These are phyloP conservation scores for Aspergillus fructus DNA, from an alignment of 2,329 filamentous ascomycete species.

Conservation along the genomic window DNA sequence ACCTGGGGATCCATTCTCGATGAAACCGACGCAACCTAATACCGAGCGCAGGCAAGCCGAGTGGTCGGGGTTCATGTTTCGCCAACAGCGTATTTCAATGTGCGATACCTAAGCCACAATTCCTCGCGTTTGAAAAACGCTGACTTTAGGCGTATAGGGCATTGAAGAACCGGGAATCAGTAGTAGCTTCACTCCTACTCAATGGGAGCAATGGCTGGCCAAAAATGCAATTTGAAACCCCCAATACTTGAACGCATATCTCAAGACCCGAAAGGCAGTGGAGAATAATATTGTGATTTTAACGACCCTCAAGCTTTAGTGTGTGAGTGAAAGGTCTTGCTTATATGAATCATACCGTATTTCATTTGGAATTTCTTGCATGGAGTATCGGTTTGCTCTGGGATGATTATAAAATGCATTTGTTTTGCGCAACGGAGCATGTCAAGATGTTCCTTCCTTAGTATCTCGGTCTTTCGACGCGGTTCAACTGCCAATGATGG, in stretches of 20 bases:
- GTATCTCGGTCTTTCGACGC: neutral
- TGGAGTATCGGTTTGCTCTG: slow-evolving; percentile 23
- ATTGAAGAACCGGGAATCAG: slow-evolving; percentile 76
- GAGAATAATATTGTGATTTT: slow-evolving; percentile 10
- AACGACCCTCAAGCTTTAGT: slow-evolving; percentile 13
- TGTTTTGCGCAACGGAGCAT: slow-evolving; percentile 3
- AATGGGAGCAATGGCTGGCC: slow-evolving; percentile 83
- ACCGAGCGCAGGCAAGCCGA: slow-evolving; percentile 53
- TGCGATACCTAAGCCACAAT: slow-evolving; percentile 21
- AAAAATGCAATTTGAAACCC: slow-evolving; percentile 57
- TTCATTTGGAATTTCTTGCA: slow-evolving; percentile 29
- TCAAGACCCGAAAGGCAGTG: slow-evolving; percentile 1
- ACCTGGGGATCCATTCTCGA: slow-evolving; percentile 2
- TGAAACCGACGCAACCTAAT: slow-evolving; percentile 18
- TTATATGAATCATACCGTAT: slow-evolving; percentile 25
- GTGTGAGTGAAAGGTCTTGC: slow-evolving; percentile 14
- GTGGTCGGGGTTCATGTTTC: slow-evolving; percentile 84
- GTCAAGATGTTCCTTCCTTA: slow-evolving; percentile 1
- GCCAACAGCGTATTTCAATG: slow-evolving; percentile 86
- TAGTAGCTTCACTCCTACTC: slow-evolving; percentile 72
- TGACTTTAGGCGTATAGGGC: slow-evolving; percentile 44
- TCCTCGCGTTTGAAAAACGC: slow-evolving; percentile 8
- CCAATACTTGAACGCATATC: slow-evolving; percentile 3
- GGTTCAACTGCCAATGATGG: neutral
- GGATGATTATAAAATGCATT: slow-evolving; percentile 12